Evolutionary conservation across 2,329 filamentous ascomycete species (phyloP), one percentile per base, ranked within the genome.

Genomic region (Clarireedia monteithiana): DNA sequence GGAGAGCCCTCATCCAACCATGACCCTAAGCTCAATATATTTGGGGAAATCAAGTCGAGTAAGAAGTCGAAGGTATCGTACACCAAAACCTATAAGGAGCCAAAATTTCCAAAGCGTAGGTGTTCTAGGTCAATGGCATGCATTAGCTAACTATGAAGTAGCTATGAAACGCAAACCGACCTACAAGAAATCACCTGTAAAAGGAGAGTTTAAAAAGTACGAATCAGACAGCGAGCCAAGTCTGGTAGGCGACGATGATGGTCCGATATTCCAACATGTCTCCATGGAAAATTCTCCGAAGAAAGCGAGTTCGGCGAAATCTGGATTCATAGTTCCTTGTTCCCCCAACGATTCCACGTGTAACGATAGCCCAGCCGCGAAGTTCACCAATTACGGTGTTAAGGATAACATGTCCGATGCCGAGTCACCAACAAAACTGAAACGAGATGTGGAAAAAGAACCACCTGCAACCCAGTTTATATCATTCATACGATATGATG

Each of bases 21-120:
- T 54, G 60, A 58, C 24, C 42, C 38, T 40, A 50, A 52, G 55
- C 26, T 38, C 17, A 62, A 67, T 54, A 36, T 7, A 2, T 62
- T 62, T 42, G 64, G 62, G 3, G 54, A 44, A 17, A 38, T 59
- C 5, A 47, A 50, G 17, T 57, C 50, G 23, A 45, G n/a, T 17
- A 52, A 55, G 9, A 59, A 56, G 23, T 56, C 49, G 24, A 60
- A 52, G 39, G 39, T 6, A 45, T 55, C 53, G 27, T 55, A 55
- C 20, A 50, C 40, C 4, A n/a, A 45, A 7, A 15, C n/a, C 20
- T 10, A 50, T 14, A 50, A 44, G 6, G 39, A 50, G 27, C 53
- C 30, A 26, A 44, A 36, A 38, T 23, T 4, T 12, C 30, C 27
- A 15, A 55, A 20, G 30, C 47, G 53, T 55, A 55, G 12, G 47